Evolutionary conservation across 2,329 filamentous ascomycete genomes (phyloP).

Genomic region (Exserohilum rostratum): DNA sequence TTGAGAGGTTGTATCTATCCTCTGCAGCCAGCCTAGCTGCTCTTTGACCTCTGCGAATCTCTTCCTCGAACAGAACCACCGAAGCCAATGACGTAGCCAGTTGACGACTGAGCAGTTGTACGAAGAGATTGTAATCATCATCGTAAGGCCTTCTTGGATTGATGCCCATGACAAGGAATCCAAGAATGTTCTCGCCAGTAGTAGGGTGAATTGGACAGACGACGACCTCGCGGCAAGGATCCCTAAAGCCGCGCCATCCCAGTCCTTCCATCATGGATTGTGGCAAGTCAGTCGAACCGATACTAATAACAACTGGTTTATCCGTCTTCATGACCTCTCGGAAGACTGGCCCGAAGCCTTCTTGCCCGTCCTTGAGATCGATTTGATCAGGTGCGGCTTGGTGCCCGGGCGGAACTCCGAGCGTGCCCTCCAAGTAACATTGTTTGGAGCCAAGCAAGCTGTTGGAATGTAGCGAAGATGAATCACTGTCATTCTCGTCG

Average conservation of each 20-base stretch:
- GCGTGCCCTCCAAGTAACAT: constrained; percentile 71
- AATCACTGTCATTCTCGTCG: constrained; percentile 74
- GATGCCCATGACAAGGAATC: constrained; percentile 78
- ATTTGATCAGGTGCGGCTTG: constrained; percentile 64
- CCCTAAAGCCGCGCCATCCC: constrained; percentile 72
- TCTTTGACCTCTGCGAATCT: constrained; percentile 74
- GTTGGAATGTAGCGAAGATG: constrained; percentile 72
- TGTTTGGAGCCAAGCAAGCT: constrained; percentile 66
- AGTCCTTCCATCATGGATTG: constrained; percentile 68
- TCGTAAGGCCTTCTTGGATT: constrained; percentile 82
- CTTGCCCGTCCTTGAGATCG: constrained; percentile 71
- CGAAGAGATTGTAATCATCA: constrained; percentile 78
- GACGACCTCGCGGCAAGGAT: constrained; percentile 72
- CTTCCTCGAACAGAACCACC: constrained; percentile 82
- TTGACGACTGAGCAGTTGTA: constrained; percentile 75
- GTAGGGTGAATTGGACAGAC: constrained; percentile 81
- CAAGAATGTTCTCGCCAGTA: constrained; percentile 73
- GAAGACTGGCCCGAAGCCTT: constrained; percentile 78
- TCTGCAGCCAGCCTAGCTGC: constrained; percentile 76
- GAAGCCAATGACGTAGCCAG: constrained; percentile 80
- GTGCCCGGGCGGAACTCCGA: constrained; percentile 72
- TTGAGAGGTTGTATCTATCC: constrained; percentile 77
- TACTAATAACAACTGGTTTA: constrained; percentile 69
- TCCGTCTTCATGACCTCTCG: constrained; percentile 74
- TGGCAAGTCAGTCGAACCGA: constrained; percentile 71